A percentile compares a stretch with the other conserved stretches of the same genome.
Evolutionary conservation across 192 early-diverging fungal genomes (phyloP).

Genomic region (Dimargaris cristalligena): DNA sequence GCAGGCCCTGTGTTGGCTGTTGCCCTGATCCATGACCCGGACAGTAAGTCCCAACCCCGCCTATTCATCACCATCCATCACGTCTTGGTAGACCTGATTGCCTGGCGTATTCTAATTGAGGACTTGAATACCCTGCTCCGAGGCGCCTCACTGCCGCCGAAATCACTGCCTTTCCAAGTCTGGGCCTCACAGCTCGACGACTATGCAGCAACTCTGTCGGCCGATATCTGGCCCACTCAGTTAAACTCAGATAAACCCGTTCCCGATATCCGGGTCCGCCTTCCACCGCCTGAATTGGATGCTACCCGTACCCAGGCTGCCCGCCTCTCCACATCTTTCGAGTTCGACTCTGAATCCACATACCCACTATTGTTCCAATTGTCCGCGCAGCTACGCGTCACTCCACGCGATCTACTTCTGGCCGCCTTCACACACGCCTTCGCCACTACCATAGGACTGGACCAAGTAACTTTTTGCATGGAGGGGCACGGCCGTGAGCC

Average conservation of each 20-base stretch:
- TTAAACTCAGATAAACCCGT: no score
- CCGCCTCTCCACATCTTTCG: neutral
- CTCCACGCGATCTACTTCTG: slow-evolving; percentile 6
- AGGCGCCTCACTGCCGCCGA: slow-evolving; percentile 12
- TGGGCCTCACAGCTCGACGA: slow-evolving; percentile 9
- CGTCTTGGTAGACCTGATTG: no score
- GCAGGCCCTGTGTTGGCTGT: no score
- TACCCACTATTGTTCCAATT: neutral
- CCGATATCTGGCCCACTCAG: slow-evolving; percentile 8
- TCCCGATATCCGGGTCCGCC: neutral
- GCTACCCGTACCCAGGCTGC: neutral
- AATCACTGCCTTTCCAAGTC: slow-evolving; percentile 13
- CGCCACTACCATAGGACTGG: neutral
- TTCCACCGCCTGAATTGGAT: neutral
- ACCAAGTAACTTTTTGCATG: slow-evolving; percentile 3
- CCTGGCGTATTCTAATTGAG: slow-evolving; percentile 22
- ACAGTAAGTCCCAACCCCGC: no score
- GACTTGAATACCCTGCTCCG: slow-evolving; percentile 14
- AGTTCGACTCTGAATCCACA: neutral
- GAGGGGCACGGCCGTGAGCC: slow-evolving; percentile 11
- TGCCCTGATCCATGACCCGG: no score
- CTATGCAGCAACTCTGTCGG: neutral
- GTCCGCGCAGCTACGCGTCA: slow-evolving; percentile 3
- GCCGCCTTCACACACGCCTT: neutral
- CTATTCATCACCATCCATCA: no score